Conservation (phyloP, 345 rosid species). For the Populus alba region DNA sequence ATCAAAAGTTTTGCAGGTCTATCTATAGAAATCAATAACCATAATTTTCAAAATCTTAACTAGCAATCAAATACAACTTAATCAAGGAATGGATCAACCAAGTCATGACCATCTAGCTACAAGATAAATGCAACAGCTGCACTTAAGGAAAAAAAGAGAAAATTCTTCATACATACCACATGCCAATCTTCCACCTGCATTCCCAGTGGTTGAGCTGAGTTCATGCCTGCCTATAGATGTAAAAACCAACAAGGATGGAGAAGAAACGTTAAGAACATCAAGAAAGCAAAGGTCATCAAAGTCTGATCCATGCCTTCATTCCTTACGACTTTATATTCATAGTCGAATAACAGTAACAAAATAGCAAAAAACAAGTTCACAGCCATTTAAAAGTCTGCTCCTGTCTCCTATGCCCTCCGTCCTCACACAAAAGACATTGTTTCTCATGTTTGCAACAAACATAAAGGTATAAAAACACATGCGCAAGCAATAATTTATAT, state of each 20-base stretch:
- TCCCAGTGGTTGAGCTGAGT: slow-evolving; percentile 90
- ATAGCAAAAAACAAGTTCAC: neutral
- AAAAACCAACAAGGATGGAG: slow-evolving; percentile 23
- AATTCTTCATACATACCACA: slow-evolving; percentile 64
- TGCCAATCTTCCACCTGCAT: slow-evolving; percentile 98
- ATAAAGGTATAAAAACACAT: neutral
- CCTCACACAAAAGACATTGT: neutral
- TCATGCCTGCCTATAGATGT: slow-evolving; percentile 82
- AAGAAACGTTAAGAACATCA: neutral
- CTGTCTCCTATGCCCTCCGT: neutral
- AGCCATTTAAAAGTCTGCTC: neutral
- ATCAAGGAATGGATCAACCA: neutral
- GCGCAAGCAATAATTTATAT: neutral
- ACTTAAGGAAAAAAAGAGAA: neutral
- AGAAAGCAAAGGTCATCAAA: slow-evolving; percentile 1
- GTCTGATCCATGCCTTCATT: neutral
- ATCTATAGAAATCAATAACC: neutral
- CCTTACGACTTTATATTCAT: neutral
- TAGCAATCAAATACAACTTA: neutral
- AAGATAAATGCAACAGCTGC: neutral
- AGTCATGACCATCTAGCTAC: neutral
- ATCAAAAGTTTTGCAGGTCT: neutral
- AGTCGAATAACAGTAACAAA: too few relatives aligned
- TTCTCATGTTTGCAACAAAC: neutral
- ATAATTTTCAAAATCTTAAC: neutral